These are phyloP conservation scores for Mycogone perniciosa DNA, from an alignment of 2,329 filamentous ascomycete genomes.

Conservation along the genomic window DNA sequence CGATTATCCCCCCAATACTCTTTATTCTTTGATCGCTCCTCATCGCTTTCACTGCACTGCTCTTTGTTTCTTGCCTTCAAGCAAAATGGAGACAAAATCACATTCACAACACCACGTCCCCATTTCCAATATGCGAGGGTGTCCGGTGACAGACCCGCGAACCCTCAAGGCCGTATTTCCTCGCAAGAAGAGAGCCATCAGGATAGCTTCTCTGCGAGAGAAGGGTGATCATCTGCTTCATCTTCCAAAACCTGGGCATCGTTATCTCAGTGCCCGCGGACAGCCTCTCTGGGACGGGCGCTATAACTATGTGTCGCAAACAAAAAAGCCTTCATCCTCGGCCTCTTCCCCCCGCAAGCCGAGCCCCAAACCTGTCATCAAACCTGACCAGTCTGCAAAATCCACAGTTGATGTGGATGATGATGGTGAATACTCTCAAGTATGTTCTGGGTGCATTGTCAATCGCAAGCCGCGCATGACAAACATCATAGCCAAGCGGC, in stretches of 20 bases:
- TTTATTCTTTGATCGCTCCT: not conserved
- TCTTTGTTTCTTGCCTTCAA: not conserved
- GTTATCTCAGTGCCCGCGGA: conserved; percentile 12
- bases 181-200: not conserved
- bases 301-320: not conserved
- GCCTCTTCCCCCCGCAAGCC: not conserved
- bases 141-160: conserved; percentile 1
- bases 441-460: not conserved
- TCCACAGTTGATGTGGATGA: not conserved
- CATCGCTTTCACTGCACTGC: not conserved
- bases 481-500: not conserved
- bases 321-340: not conserved
- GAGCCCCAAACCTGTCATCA: not conserved
- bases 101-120: conserved; percentile 11
- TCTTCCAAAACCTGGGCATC: conserved; percentile 10
- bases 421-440: too few species aligned
- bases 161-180: not conserved
- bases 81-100: not conserved
- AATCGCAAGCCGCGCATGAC: not conserved
- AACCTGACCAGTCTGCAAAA: not conserved
- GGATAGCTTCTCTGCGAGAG: conserved; percentile 1
- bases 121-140: conserved; percentile 14
- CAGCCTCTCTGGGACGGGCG: conserved; percentile 9
- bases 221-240: conserved; percentile 12
- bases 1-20: too few species aligned